phyloP scores from a whole-genome alignment of 2,329 filamentous ascomycete genomes.

The Colletotrichum eleusines region DNA sequence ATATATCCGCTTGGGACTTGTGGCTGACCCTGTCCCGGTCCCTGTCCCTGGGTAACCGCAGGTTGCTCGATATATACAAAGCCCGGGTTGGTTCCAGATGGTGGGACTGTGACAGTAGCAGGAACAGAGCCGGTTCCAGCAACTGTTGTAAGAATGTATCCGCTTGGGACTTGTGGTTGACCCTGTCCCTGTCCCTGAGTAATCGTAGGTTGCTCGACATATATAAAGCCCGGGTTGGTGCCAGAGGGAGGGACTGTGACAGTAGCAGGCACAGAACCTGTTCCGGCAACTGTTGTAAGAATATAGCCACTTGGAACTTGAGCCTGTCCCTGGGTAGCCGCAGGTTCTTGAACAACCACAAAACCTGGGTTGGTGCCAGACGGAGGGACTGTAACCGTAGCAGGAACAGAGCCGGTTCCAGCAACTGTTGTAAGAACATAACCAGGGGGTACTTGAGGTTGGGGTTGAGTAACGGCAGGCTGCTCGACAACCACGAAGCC shows the following conservation, averaged over 20 bases:
- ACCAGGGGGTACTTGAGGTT: background rate
- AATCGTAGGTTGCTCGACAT: background rate
- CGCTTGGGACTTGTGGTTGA: background rate
- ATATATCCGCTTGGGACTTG: background rate
- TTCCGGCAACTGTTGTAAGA: background rate
- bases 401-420: background rate
- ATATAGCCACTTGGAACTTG: background rate
- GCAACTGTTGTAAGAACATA: conserved; percentile 1
- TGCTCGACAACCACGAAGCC: background rate
- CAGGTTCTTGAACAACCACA: conserved; percentile 1
- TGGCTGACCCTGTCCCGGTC: background rate
- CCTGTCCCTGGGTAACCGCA: no score
- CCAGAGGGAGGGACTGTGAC: background rate
- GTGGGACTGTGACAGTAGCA: background rate
- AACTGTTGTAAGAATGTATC: background rate
- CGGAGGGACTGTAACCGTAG: conserved; percentile 6
- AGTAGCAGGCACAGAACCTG: background rate
- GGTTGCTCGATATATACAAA: background rate
- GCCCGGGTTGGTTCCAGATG: background rate
- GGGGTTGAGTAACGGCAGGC: background rate
- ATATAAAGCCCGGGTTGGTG: background rate
- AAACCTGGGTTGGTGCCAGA: conserved; percentile 8
- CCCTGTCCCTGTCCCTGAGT: no score
- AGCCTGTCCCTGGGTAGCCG: background rate
- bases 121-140: background rate